Evolutionary conservation across 345 rosid species (phyloP), one percentile per base, ranked within the genome.

Genomic region (Anastatica hierochuntica): DNA sequence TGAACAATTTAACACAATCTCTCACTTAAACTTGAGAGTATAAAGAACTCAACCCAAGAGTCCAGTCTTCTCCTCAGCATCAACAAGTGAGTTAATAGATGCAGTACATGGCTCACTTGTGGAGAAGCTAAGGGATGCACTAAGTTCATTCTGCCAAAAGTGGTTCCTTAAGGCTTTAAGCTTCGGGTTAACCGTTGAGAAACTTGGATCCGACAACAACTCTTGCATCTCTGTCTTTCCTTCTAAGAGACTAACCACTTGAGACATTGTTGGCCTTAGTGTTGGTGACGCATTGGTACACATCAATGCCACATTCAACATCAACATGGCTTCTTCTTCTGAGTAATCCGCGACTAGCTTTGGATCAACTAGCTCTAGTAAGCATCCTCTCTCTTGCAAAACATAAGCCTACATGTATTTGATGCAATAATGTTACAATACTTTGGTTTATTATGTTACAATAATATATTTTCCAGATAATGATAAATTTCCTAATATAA

Each of bases 231-330:
- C 77, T 4, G 94, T 85, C 73, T 63, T 69, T 48, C 94, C 94
- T 44, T 83, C 85, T 9, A 89, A 76, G 73, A 89, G 79, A 70
- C 92, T 85, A 50, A 83, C 94, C 14, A 83, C 88, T 69, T 79
- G 97, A 12, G 97, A 81, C 94, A 85, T 89, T 15, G 78, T 74
- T 14, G 97, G 97, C 66, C 97, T 75, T n/a, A 85, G 68, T 0
- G 89, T 81, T 8, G 95, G 95, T 8, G 97, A 78, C 9, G 87
- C 87, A 38, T 81, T 81, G 17, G 94, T 81, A 68, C 95, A 85
- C 64, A 81, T 53, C 16, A 89, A 72, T n/a, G 90, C 84, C 57
- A 81, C 90, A 43, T 83, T 80, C 26, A 89, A 50, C 88, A 89
- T 79, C 36, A 80, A 56, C 78, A 74, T 81, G 26, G 86, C 88